These are phyloP conservation scores for Candida broadrunensis DNA, from an alignment of 805 yeast genomes.

Conservation along the genomic window DNA sequence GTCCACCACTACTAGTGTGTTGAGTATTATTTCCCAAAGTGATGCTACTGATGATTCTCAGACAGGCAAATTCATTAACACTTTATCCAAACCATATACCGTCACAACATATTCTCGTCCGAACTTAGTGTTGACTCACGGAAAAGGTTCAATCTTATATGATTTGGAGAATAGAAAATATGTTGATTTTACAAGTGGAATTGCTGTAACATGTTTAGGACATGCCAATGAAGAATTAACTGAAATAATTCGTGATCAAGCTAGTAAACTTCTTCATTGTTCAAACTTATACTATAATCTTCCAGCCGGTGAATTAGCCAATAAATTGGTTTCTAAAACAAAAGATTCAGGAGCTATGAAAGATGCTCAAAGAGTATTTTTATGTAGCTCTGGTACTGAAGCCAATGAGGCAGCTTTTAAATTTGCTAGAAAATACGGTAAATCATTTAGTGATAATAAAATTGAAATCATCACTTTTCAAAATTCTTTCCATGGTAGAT, in stretches of 20 bases:
- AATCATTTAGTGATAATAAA: slow-evolving; percentile 50
- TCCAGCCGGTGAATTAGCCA: slow-evolving; percentile 78
- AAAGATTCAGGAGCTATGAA: slow-evolving; percentile 73
- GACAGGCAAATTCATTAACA: slow-evolving; percentile 41
- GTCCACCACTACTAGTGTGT: not conserved
- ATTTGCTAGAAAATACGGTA: slow-evolving; percentile 77
- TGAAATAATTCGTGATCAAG: slow-evolving; percentile 68
- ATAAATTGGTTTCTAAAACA: slow-evolving; percentile 68
- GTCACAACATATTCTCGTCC: slow-evolving; percentile 85
- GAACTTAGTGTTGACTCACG: slow-evolving; percentile 70
- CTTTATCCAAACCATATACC: slow-evolving; percentile 48
- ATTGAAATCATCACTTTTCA: slow-evolving; percentile 82
- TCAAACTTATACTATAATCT: slow-evolving; percentile 84
- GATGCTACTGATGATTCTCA: slow-evolving; percentile 30
- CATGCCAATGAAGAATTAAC: slow-evolving; percentile 78
- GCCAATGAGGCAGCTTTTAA: slow-evolving; percentile 60
- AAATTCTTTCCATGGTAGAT: slow-evolving; percentile 91
- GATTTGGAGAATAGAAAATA: slow-evolving; percentile 77
- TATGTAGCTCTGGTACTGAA: slow-evolving; percentile 60
- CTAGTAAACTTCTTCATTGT: slow-evolving; percentile 69
- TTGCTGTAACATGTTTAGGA: slow-evolving; percentile 95
- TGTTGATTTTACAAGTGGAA: slow-evolving; percentile 92
- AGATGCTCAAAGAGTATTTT: slow-evolving; percentile 70
- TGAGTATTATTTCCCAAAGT: not conserved
- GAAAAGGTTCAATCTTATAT: slow-evolving; percentile 75